Evolutionary conservation across 768 basidiomycete genomes (phyloP), one percentile per base, ranked within the genome.

Genomic region (Brasilioporus rufonigricans): DNA sequence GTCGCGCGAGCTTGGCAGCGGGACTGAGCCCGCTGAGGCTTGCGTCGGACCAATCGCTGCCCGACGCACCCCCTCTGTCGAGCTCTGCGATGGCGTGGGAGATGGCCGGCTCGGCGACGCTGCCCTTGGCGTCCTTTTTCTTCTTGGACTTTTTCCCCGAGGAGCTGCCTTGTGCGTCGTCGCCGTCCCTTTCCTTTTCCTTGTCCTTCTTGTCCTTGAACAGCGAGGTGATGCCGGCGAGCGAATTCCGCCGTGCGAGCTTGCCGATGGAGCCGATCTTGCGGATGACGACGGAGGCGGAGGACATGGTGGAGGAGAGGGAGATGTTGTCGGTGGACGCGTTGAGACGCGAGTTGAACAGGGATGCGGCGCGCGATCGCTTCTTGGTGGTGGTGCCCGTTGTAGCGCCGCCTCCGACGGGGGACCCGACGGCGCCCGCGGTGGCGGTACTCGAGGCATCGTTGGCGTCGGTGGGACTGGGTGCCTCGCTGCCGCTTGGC

Each of bases 281-380:
- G 61, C 95, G 83, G 64, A 97, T 95, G 83, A 98, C 96, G 69
- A 98, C 89, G 41, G 90, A 93, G 21, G 96, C 96, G 48, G 89
- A 92, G 59, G 89, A 91, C 62, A 97, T 95, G 43, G 96, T 97
- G 9, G 91, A 94, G 19, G 88, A 90, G 36, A 98, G 81, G 26
- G 94, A 97, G 60, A 98, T 96, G 71, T 96, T 97, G 71, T 96
- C 94, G 40, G 92, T 95, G 51, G 86, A 89, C 40, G 86, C 83
- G 68, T 97, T 96, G 63, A 91, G 73, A 60, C 88, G 85, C 59
- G 89, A 83, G 71, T 93, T 97, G 80, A 98, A 95, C 60, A 98
- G 68, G 21, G 84, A 79, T 40, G 86, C 83, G 0, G 84, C 85
- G 18, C 86, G 84, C 40, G 82, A 80, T 67, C 82, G 83, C 73